A percentile compares a stretch with the other conserved stretches of the same genome.
These are phyloP conservation scores for Hymenoscyphus albidus DNA, from an alignment of 2,329 filamentous ascomycete species.

Conservation along the genomic window DNA sequence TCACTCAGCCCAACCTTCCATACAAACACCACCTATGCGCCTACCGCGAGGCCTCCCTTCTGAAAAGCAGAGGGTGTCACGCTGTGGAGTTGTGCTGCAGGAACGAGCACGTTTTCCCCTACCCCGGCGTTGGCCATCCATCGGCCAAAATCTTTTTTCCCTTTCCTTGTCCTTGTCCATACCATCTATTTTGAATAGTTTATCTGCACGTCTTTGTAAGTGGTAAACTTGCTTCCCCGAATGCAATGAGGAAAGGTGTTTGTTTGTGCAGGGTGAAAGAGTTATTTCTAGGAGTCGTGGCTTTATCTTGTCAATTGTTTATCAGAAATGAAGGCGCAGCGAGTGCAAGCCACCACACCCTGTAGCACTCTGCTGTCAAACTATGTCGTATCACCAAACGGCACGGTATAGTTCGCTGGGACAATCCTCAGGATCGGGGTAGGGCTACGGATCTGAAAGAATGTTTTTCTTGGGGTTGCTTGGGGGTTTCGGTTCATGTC, in stretches of 20 bases:
- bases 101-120: conserved; percentile 2
- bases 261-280: not conserved
- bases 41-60: conserved; percentile 9
- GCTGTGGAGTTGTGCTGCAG: conserved; percentile 2
- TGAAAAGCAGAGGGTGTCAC: conserved; percentile 1
- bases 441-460: not conserved
- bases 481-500: conserved; percentile 1
- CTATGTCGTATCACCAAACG: not conserved
- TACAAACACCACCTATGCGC: not conserved
- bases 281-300: conserved; percentile 11
- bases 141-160: not conserved
- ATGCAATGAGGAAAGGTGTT: conserved; percentile 5
- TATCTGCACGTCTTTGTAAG: conserved; percentile 5
- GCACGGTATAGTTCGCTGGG: conserved; percentile 1
- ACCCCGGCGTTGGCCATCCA: not conserved
- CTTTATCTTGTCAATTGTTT: not conserved
- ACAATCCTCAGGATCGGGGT: not conserved
- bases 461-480: not conserved
- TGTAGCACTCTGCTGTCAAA: not conserved
- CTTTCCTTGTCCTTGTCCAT: not conserved
- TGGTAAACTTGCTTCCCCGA: not conserved
- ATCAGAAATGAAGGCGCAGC: conserved; percentile 6
- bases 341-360: conserved; percentile 6
- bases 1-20: conserved; percentile 9
- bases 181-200: conserved; percentile 11